Conservation (phyloP, 257 asterid species). For the Anisodus acutangulus region DNA sequence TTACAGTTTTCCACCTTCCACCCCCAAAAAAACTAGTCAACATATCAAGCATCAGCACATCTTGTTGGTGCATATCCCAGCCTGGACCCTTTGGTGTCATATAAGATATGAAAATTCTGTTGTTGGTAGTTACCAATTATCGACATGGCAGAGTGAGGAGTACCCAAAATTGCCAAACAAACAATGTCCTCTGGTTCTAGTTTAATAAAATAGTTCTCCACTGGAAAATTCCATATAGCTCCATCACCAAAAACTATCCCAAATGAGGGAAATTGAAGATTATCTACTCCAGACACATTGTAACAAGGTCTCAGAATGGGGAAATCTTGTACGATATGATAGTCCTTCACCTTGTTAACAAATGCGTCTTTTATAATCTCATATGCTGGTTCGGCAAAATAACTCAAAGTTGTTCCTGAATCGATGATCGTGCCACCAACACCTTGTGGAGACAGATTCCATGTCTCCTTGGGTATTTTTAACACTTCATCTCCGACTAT, state of each 20-base stretch:
- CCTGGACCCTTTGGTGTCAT: slow-evolving; percentile 73
- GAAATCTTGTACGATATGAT: slow-evolving; percentile 59
- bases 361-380: slow-evolving; percentile 67
- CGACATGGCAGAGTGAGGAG: slow-evolving; percentile 66
- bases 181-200: slow-evolving; percentile 74
- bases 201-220: slow-evolving; percentile 74
- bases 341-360: slow-evolving; percentile 51
- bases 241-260: slow-evolving; percentile 76
- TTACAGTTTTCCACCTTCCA: neutral
- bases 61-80: slow-evolving; percentile 79
- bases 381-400: slow-evolving; percentile 81
- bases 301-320: slow-evolving; percentile 83
- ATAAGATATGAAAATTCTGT: slow-evolving; percentile 81
- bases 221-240: slow-evolving; percentile 85
- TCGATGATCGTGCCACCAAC: slow-evolving; percentile 84
- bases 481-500: slow-evolving; percentile 69
- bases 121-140: slow-evolving; percentile 93
- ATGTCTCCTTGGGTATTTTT: slow-evolving; percentile 60
- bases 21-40: neutral
- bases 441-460: slow-evolving; percentile 61
- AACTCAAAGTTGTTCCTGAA: slow-evolving; percentile 85
- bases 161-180: slow-evolving; percentile 81
- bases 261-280: slow-evolving; percentile 63
- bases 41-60: slow-evolving; percentile 61
- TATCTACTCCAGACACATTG: slow-evolving; percentile 64